These are phyloP conservation scores for Sclerotinia sclerotiorum DNA, from an alignment of 2,329 filamentous ascomycete species.

Conservation along the genomic window DNA sequence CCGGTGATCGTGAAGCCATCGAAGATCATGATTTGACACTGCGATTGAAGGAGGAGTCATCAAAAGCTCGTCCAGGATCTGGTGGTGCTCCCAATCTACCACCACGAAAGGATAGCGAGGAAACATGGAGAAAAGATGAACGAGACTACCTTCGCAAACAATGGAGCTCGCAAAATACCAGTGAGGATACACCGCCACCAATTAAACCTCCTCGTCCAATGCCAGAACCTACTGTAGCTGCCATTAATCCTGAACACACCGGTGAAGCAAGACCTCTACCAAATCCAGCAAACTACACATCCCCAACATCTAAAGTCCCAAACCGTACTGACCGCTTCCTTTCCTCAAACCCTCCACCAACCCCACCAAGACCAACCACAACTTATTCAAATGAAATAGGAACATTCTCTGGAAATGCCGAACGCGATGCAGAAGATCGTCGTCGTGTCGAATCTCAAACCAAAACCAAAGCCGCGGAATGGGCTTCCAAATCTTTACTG, in stretches of 20 bases:
- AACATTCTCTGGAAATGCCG: constrained; percentile 44
- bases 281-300: constrained; percentile 39
- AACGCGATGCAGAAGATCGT: constrained; percentile 52
- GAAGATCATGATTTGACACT: constrained; percentile 38
- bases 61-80: constrained; percentile 33
- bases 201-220: constrained; percentile 38
- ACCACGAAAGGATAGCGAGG: constrained; percentile 40
- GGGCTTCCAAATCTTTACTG: constrained; percentile 55
- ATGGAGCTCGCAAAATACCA: constrained; percentile 34
- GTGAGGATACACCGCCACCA: constrained; percentile 28
- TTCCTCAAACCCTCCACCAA: constrained; percentile 48
- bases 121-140: constrained; percentile 53
- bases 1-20: constrained; percentile 31
- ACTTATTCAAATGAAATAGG: constrained; percentile 45
- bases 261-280: constrained; percentile 43
- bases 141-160: constrained; percentile 53
- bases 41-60: constrained; percentile 36
- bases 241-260: constrained; percentile 39
- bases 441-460: constrained; percentile 49
- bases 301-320: constrained; percentile 30
- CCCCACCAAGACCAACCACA: constrained; percentile 40
- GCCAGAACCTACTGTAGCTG: constrained; percentile 35
- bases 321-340: constrained; percentile 52
- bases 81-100: constrained; percentile 36
- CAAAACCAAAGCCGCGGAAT: constrained; percentile 53